Base-by-base conservation (phyloP, 192 early-diverging fungal species). In the Phycomyces nitens region DNA sequence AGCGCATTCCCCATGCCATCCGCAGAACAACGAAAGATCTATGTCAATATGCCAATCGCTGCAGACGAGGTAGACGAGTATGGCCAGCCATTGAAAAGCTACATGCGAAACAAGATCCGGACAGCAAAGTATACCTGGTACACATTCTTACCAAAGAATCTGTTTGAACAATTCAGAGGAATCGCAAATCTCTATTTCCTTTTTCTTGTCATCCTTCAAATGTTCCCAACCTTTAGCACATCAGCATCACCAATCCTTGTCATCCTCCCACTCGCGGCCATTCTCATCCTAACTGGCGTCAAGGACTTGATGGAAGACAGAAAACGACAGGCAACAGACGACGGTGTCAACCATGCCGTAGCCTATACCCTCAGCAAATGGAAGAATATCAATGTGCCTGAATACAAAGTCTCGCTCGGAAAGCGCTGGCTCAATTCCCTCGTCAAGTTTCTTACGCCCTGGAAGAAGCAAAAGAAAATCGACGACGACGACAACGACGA, bases 181-280 rank as follows among this genome's bases (percentile, higher is more conserved):
- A 82, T 94, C 14, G 96, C 96, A 53, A 99, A 99, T 78, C 85
- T 96, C n/a, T 99, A 95, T 72, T 99, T 99, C 71, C 66, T 95
- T 18, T 88, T 89, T 50, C 72, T 97, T 24, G 90, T 94, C 6
- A 85, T 95, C 29, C 80, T 97, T 52, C 95, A 97, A 75, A 81
- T 88, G 21, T 71, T 74, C 11, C 80, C 80, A 1, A 57, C 73
- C 6, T 65, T 84, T 24, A 76, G 78, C 42, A 56, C 68, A 38
- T 74, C 78, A 14, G 87, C 92, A 41, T 82, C 88, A 0, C 93
- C 94, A 0, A 71, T 86, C 26, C 74, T 96, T 26, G 86, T 92
- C 40, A 89, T 91, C 0, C 58, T 94, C 16, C 93, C 95, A 10
- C 78, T 99, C 39, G 76, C 87, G 10, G 78, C 92, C 15, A 92